These are phyloP conservation scores for Cladophialophora yegresii DNA, from an alignment of 2,329 filamentous ascomycete species.

Conservation along the genomic window DNA sequence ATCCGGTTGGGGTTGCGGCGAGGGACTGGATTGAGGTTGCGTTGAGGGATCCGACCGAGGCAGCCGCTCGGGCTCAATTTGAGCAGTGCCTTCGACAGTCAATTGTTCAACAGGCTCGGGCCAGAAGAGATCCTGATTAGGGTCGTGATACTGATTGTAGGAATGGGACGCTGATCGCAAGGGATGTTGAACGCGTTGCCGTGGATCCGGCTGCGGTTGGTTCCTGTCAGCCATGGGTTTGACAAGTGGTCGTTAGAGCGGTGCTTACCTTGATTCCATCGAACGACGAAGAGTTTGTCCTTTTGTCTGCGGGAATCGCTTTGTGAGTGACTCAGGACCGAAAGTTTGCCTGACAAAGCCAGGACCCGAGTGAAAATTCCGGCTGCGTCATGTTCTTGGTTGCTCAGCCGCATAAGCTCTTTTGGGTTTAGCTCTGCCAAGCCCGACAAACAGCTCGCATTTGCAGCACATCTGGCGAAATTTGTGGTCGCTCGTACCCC, in stretches of 20 bases:
- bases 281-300: constrained; percentile 26
- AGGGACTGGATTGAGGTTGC: too few species aligned
- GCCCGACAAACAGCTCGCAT: not conserved
- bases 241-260: not conserved
- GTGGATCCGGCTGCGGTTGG: constrained; percentile 7
- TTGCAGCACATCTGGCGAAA: not conserved
- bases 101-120: constrained; percentile 21
- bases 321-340: constrained; percentile 23
- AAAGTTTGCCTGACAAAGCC: constrained; percentile 27
- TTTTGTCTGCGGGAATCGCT: constrained; percentile 18
- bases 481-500: too few species aligned
- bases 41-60: constrained; percentile 1
- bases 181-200: not conserved
- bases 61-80: not conserved
- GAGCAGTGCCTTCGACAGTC: not conserved
- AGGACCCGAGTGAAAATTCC: not conserved
- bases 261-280: constrained; percentile 20
- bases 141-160: constrained; percentile 23
- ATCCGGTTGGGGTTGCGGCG: too few species aligned
- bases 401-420: not conserved
- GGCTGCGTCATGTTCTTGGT: constrained; percentile 25
- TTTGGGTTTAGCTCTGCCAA: constrained; percentile 4
- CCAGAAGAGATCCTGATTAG: constrained; percentile 18
- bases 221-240: constrained; percentile 29
- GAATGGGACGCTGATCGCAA: constrained; percentile 8